phyloP scores from a whole-genome alignment of 1,139 yeast species.

The Candida sojae region DNA sequence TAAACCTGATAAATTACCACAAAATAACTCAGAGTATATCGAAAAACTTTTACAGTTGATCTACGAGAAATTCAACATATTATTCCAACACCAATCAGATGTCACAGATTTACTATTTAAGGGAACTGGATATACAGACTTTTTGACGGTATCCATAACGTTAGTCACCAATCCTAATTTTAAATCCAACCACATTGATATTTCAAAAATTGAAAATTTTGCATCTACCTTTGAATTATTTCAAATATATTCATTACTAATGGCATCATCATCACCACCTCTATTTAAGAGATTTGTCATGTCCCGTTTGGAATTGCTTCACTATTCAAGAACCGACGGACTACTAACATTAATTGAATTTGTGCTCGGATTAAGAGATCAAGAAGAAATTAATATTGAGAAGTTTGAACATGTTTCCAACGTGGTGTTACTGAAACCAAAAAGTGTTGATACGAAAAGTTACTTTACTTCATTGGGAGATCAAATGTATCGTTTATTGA shows the following conservation, averaged over 20 bases:
- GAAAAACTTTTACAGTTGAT: slow-evolving; percentile 33
- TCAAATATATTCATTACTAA: slow-evolving; percentile 53
- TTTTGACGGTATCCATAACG: slow-evolving; percentile 57
- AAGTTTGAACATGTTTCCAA: slow-evolving; percentile 67
- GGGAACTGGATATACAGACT: slow-evolving; percentile 77
- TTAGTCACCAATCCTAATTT: slow-evolving; percentile 46
- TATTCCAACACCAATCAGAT: slow-evolving; percentile 45
- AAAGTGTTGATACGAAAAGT: slow-evolving; percentile 38
- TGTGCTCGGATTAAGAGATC: slow-evolving; percentile 73
- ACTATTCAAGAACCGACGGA: slow-evolving; percentile 59
- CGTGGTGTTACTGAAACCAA: slow-evolving; percentile 65
- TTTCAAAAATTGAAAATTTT: slow-evolving; percentile 20
- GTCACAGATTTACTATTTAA: slow-evolving; percentile 56
- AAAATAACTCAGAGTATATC: slow-evolving; percentile 14
- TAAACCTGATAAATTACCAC: slow-evolving; percentile 19
- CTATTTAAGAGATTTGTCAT: slow-evolving; percentile 48
- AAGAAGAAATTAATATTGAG: slow-evolving; percentile 64
- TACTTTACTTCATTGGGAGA: slow-evolving; percentile 59
- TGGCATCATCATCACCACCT: slow-evolving; percentile 42
- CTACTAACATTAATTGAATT: slow-evolving; percentile 73
- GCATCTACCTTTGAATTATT: slow-evolving; percentile 66
- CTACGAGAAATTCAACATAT: slow-evolving; percentile 29
- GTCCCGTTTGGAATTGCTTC: slow-evolving; percentile 51
- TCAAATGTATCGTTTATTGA: slow-evolving; percentile 60
- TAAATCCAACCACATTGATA: slow-evolving; percentile 10